Conservation (phyloP, 441 rosid genomes). For the Mallotus repandus region DNA sequence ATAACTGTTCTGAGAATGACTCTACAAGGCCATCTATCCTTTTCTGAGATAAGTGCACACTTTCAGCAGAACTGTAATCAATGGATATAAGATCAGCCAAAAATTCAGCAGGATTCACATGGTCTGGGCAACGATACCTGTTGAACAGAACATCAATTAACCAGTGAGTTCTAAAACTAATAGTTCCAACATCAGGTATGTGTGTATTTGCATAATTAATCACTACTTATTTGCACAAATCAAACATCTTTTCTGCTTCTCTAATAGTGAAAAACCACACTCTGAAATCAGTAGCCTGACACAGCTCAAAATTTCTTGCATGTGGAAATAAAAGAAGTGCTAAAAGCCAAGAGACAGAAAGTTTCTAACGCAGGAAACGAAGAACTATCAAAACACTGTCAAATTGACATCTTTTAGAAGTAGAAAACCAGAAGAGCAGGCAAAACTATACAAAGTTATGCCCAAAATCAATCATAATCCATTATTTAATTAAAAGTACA, state of each 20-base stretch:
- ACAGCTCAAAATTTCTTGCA: not conserved
- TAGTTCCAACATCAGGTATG: not conserved
- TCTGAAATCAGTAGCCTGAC: not conserved
- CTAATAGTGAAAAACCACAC: not conserved
- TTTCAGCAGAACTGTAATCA: constrained; percentile 84
- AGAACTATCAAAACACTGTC: not conserved
- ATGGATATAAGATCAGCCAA: constrained; percentile 95
- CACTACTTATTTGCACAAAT: constrained; percentile 12
- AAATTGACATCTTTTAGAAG: constrained; percentile 4
- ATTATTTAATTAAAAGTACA: not conserved
- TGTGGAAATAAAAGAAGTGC: not conserved
- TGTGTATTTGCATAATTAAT: constrained; percentile 14
- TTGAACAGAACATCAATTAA: constrained; percentile 24
- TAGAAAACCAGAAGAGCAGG: not conserved
- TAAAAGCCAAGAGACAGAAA: not conserved
- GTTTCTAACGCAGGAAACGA: not conserved
- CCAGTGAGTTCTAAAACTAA: constrained; percentile 9
- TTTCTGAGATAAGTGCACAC: constrained; percentile 72
- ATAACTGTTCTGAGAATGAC: constrained; percentile 60
- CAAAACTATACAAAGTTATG: not conserved
- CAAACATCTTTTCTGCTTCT: not conserved
- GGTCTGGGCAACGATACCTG: constrained; percentile 86
- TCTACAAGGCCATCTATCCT: constrained; percentile 88
- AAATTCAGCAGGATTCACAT: constrained; percentile 95
- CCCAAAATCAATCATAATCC: too few relatives aligned